Evolutionary conservation across 2,329 filamentous ascomycete genomes (phyloP).

Genomic region (Talaromyces sp.): DNA sequence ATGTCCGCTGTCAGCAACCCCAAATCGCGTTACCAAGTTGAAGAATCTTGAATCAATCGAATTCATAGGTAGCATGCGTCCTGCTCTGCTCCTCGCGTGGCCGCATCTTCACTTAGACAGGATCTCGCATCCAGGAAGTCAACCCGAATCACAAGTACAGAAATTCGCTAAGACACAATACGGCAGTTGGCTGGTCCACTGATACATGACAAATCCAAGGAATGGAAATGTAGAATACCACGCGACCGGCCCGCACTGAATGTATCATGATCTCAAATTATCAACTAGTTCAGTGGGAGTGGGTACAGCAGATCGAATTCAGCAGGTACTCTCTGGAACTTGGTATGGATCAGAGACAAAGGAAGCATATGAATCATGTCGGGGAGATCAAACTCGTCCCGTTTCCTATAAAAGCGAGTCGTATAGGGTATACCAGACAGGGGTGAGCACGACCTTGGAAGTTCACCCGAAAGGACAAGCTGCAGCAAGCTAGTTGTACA

Average conservation of each 20-base stretch:
- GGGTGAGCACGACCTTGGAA: not conserved
- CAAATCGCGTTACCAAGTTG: not conserved
- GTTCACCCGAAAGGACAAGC: not conserved
- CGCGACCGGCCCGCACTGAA: not conserved
- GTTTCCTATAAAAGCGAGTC: not conserved
- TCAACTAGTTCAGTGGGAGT: not conserved
- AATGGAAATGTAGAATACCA: not conserved
- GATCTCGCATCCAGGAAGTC: not conserved
- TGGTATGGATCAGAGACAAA: not conserved
- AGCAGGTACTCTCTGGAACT: not conserved
- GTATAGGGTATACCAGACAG: not conserved
- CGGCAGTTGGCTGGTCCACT: not conserved
- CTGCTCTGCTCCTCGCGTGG: constrained; percentile 1
- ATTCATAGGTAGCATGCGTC: not conserved
- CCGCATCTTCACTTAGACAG: not conserved
- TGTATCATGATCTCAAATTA: not conserved
- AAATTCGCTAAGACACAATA: not conserved
- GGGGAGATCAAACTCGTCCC: not conserved
- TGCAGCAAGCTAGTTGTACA: not conserved
- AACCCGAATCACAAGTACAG: not conserved
- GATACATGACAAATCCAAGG: not conserved
- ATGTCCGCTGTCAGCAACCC: not conserved
- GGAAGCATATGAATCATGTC: not conserved
- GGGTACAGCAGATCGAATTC: constrained; percentile 4
- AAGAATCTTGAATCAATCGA: not conserved